A percentile compares a stretch with the other conserved stretches of the same genome.
Conservation (phyloP, 805 yeast species). For the Yarrowia sp. region DNA sequence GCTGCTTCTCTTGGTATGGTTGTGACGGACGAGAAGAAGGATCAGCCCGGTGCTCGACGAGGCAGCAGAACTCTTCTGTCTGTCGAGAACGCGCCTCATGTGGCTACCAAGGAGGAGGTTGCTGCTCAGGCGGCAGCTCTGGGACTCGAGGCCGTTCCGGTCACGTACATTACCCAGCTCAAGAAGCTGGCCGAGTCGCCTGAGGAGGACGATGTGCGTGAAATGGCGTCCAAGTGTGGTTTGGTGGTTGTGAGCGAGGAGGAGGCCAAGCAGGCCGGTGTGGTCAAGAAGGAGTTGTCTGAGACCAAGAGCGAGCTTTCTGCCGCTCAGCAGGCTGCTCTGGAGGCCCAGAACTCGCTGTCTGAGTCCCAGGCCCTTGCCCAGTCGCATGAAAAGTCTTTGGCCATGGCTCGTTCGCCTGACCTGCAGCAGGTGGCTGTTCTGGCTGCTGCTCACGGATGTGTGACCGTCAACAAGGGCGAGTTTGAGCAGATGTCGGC, state of each 20-base stretch:
- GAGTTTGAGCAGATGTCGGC: constrained; percentile 20
- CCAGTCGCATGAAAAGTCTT: not conserved
- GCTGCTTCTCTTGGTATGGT: constrained; percentile 33
- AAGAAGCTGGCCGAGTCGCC: constrained; percentile 5
- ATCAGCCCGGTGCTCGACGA: not conserved
- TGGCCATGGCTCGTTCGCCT: not conserved
- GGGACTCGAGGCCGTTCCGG: constrained; percentile 30
- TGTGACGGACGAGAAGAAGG: not conserved
- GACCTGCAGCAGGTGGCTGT: constrained; percentile 1
- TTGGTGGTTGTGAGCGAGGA: not conserved
- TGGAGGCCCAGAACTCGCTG: not conserved
- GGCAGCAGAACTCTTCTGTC: not conserved
- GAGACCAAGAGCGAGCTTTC: not conserved
- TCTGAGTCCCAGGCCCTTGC: not conserved
- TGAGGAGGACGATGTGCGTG: not conserved
- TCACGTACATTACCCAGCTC: constrained; percentile 21
- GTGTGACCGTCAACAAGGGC: not conserved
- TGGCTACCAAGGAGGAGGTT: constrained; percentile 31
- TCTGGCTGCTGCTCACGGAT: not conserved
- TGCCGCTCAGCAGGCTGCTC: not conserved
- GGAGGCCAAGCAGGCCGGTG: not conserved
- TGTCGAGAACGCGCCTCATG: not conserved
- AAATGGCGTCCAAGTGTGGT: not conserved
- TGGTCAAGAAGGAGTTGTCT: not conserved
- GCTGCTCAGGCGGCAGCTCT: constrained; percentile 32